Evolutionary conservation across 1,284 basidiomycete species (phyloP).

Genomic region (Hemileia vastatrix): DNA sequence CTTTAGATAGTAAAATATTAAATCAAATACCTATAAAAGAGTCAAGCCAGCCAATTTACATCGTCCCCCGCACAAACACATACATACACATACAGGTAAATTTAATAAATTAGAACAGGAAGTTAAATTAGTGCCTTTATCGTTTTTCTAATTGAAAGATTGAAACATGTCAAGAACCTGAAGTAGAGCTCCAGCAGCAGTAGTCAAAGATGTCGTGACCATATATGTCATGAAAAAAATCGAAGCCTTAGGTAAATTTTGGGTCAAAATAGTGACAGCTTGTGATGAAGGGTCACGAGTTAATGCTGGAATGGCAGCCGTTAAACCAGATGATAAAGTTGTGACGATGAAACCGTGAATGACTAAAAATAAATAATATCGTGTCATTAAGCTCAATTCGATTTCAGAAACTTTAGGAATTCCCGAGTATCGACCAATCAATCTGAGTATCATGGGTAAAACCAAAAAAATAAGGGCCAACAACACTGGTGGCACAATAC

Average conservation of each 20-base stretch:
- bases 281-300: conserved; percentile 55
- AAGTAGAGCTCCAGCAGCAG: conserved; percentile 67
- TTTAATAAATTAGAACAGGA: background rate
- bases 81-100: background rate
- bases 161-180: conserved; percentile 66
- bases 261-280: conserved; percentile 59
- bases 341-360: conserved; percentile 83
- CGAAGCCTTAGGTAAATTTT: conserved; percentile 68
- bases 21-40: conserved; percentile 25
- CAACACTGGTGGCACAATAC: conserved; percentile 73
- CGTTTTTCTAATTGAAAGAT: no score
- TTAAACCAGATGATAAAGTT: conserved; percentile 68
- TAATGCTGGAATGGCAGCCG: conserved; percentile 58
- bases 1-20: conserved; percentile 76
- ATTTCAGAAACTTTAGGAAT: conserved; percentile 68
- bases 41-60: background rate
- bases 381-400: conserved; percentile 79
- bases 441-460: conserved; percentile 65
- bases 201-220: conserved; percentile 52
- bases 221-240: conserved; percentile 84
- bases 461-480: conserved; percentile 85
- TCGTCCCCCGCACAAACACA: background rate
- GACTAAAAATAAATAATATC: conserved; percentile 87
- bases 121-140: background rate
- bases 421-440: conserved; percentile 66